Conservation (phyloP, 768 basidiomycete genomes). For the Termitomyces sp. region DNA sequence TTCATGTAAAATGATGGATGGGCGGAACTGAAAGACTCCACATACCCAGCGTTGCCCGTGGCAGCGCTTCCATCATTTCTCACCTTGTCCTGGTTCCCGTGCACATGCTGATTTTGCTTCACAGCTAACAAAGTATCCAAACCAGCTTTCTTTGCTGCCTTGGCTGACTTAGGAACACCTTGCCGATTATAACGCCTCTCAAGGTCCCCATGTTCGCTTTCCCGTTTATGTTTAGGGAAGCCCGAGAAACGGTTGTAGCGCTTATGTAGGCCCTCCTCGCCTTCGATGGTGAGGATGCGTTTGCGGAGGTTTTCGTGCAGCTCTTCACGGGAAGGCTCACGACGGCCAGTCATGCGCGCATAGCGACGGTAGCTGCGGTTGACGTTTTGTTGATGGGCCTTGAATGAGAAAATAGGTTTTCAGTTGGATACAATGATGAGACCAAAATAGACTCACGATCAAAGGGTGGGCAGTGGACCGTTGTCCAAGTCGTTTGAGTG, state of each 20-base stretch:
- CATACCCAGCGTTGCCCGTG: not conserved
- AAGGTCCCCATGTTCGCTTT: slow-evolving; percentile 19
- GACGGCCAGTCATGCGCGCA: slow-evolving; percentile 63
- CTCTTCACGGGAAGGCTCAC: slow-evolving; percentile 40
- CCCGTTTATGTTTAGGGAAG: not conserved
- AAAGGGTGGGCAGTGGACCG: slow-evolving; percentile 27
- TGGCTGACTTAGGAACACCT: slow-evolving; percentile 19
- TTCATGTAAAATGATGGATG: not conserved
- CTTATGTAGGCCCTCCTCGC: slow-evolving; percentile 25
- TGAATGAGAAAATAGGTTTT: not conserved
- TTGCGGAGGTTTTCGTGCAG: slow-evolving; percentile 44
- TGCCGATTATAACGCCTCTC: slow-evolving; percentile 32
- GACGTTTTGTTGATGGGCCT: slow-evolving; percentile 68
- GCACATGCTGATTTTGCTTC: slow-evolving; percentile 2
- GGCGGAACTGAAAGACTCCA: not conserved
- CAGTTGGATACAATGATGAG: not conserved
- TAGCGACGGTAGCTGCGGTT: slow-evolving; percentile 61
- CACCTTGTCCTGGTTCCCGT: not conserved
- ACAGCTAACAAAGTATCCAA: slow-evolving; percentile 15
- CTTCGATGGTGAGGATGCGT: slow-evolving; percentile 39
- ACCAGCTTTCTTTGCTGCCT: not conserved
- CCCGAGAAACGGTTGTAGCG: slow-evolving; percentile 30
- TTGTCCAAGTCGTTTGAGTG: slow-evolving; percentile 34
- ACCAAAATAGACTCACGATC: slow-evolving; percentile 26
- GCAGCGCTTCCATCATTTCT: not conserved